A percentile compares a stretch with the other conserved stretches of the same genome.
These are phyloP conservation scores for Mortierella claussenii DNA, from an alignment of 192 early-diverging fungal genomes.

Conservation along the genomic window DNA sequence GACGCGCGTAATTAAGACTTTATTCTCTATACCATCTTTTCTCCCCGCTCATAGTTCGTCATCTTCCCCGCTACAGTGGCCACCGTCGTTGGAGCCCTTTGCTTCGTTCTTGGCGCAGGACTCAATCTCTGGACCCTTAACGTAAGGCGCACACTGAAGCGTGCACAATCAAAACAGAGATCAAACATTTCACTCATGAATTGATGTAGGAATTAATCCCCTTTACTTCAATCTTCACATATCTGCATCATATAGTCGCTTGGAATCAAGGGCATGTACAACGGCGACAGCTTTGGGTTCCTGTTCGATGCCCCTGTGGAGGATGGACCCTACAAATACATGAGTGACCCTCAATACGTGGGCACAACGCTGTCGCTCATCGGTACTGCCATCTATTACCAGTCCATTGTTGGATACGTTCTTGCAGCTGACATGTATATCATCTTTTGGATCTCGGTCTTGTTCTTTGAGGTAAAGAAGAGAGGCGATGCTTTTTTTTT, in stretches of 20 bases:
- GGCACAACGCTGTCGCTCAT: slow-evolving; percentile 64
- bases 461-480: slow-evolving; percentile 59
- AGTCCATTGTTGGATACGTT: slow-evolving; percentile 60
- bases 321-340: slow-evolving; percentile 61
- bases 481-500: background rate
- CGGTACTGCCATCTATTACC: slow-evolving; percentile 62
- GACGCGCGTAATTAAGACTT: no score
- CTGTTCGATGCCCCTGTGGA: slow-evolving; percentile 64
- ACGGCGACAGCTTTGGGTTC: slow-evolving; percentile 68
- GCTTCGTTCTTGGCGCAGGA: slow-evolving; percentile 54
- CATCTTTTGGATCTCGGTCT: slow-evolving; percentile 63
- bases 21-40: no score
- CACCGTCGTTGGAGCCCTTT: slow-evolving; percentile 42
- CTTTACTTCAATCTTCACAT: no score
- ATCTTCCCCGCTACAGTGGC: slow-evolving; percentile 41
- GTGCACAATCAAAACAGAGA: no score
- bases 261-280: slow-evolving; percentile 72
- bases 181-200: no score
- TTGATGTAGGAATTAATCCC: no score
- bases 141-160: slow-evolving; percentile 34
- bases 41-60: slow-evolving; percentile 23
- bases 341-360: slow-evolving; percentile 68
- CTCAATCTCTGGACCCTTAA: slow-evolving; percentile 70
- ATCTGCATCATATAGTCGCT: slow-evolving; percentile 39
- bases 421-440: slow-evolving; percentile 59